A percentile compares a stretch with the other conserved stretches of the same genome.
Evolutionary conservation across 2,329 filamentous ascomycete species (phyloP).

Genomic region (Diaporthe sp.): DNA sequence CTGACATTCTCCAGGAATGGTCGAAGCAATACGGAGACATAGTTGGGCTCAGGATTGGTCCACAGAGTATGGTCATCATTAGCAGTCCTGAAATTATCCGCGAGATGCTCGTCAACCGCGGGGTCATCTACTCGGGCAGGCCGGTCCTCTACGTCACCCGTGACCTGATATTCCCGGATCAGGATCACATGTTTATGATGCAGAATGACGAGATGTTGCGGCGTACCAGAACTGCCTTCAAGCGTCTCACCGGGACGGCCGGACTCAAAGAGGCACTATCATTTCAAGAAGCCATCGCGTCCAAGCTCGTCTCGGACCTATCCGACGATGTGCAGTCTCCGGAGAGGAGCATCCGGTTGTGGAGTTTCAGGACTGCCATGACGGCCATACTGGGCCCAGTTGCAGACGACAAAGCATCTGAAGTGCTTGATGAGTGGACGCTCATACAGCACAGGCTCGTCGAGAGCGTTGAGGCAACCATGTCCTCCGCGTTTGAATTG

Average conservation of each 20-base stretch:
- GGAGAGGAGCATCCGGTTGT: not conserved
- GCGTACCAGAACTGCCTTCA: slow-evolving; percentile 5
- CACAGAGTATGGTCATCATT: not conserved
- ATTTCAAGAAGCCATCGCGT: slow-evolving; percentile 1
- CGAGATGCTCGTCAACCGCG: slow-evolving; percentile 27
- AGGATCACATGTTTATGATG: slow-evolving; percentile 21
- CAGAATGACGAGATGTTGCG: slow-evolving; percentile 21
- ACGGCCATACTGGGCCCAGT: slow-evolving; percentile 25
- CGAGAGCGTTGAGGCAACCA: slow-evolving; percentile 8
- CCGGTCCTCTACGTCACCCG: slow-evolving; percentile 6
- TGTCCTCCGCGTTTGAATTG: slow-evolving; percentile 17
- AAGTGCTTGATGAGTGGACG: slow-evolving; percentile 14
- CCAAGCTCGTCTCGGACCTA: not conserved
- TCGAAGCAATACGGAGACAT: slow-evolving; percentile 27
- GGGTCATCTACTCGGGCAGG: slow-evolving; percentile 19
- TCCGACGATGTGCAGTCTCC: not conserved
- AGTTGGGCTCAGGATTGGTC: slow-evolving; percentile 1
- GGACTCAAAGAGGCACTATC: slow-evolving; percentile 26
- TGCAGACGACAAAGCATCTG: not conserved
- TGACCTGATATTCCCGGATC: not conserved
- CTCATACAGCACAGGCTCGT: slow-evolving; percentile 15
- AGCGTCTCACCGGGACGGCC: not conserved
- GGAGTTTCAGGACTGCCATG: slow-evolving; percentile 18
- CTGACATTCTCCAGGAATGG: slow-evolving; percentile 18
- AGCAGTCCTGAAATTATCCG: slow-evolving; percentile 27